phyloP scores from a whole-genome alignment of 306 rosid species.

The Quercus suber region DNA sequence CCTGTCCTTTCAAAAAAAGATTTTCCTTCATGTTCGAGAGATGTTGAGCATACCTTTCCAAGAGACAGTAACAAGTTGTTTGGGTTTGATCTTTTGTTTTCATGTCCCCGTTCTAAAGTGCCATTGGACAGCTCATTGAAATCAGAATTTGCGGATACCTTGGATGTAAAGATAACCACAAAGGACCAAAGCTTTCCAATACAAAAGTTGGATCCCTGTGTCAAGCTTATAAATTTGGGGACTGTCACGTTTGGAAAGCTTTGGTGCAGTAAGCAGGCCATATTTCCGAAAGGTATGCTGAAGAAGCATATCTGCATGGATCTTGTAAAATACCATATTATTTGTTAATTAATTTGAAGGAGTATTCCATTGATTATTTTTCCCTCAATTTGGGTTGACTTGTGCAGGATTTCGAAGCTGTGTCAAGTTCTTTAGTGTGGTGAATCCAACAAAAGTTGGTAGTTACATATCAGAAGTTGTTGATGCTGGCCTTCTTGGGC shows the following conservation, averaged over 20 bases:
- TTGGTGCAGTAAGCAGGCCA: slow-evolving; percentile 67
- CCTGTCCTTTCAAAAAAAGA: slow-evolving; percentile 24
- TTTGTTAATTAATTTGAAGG: not conserved
- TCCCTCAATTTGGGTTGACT: slow-evolving; percentile 11
- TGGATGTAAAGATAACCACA: slow-evolving; percentile 10
- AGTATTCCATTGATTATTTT: slow-evolving; percentile 5
- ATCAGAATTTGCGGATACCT: slow-evolving; percentile 15
- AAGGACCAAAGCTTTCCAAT: slow-evolving; percentile 18
- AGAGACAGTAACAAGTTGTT: slow-evolving; percentile 44
- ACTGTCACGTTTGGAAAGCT: slow-evolving; percentile 59
- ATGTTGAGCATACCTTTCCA: slow-evolving; percentile 20
- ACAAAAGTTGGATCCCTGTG: slow-evolving; percentile 29
- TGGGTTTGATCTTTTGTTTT: slow-evolving; percentile 37
- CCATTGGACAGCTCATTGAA: slow-evolving; percentile 20
- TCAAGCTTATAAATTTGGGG: slow-evolving; percentile 63
- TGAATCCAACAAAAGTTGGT: slow-evolving; percentile 57
- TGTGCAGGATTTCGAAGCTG: slow-evolving; percentile 82
- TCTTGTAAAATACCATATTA: not conserved
- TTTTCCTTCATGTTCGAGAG: slow-evolving; percentile 31
- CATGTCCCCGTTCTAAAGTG: slow-evolving; percentile 25
- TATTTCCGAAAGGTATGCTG: slow-evolving; percentile 82
- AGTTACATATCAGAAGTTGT: slow-evolving; percentile 78
- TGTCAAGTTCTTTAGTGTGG: slow-evolving; percentile 55
- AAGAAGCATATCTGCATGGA: not conserved
- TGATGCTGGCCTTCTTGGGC: slow-evolving; percentile 86